These are phyloP conservation scores for Trichomonascus vanleenenianus DNA, from an alignment of 805 yeast genomes.

Conservation along the genomic window DNA sequence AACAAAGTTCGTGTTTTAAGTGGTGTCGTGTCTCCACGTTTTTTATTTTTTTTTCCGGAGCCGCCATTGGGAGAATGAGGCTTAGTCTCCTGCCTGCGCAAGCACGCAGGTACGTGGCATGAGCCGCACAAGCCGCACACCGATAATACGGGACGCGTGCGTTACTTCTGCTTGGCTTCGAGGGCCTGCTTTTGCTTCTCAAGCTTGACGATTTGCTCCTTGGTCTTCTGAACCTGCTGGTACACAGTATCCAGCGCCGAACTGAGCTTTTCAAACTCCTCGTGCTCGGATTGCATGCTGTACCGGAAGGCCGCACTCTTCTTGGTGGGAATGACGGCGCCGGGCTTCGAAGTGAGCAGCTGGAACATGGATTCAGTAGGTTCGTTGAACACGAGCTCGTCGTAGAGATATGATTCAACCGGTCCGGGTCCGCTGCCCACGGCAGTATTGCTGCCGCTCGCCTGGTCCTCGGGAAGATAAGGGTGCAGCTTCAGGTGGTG, in stretches of 20 bases:
- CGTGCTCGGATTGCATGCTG: constrained; percentile 49
- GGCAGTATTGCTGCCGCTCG: constrained; percentile 34
- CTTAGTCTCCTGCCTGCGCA: background rate
- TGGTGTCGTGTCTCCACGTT: no score
- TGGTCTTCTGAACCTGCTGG: constrained; percentile 36
- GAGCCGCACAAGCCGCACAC: no score
- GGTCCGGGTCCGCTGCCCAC: constrained; percentile 27
- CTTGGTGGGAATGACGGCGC: constrained; percentile 30
- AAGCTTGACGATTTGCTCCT: constrained; percentile 30
- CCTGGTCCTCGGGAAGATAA: constrained; percentile 36
- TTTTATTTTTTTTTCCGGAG: no score
- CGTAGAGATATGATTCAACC: constrained; percentile 62
- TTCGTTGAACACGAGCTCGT: constrained; percentile 89
- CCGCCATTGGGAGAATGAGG: background rate
- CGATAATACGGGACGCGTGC: no score
- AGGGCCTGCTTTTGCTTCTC: constrained; percentile 24
- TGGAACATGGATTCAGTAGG: constrained; percentile 89
- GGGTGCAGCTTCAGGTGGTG: constrained; percentile 93
- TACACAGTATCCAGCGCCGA: constrained; percentile 39
- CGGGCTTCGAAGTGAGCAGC: constrained; percentile 46
- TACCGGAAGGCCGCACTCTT: constrained; percentile 13
- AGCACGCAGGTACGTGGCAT: no score
- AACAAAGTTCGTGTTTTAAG: background rate
- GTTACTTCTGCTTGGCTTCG: background rate
- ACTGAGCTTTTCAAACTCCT: constrained; percentile 52